Conservation (phyloP, 2,329 filamentous ascomycete genomes). For the Cyphellophora attinorum region DNA sequence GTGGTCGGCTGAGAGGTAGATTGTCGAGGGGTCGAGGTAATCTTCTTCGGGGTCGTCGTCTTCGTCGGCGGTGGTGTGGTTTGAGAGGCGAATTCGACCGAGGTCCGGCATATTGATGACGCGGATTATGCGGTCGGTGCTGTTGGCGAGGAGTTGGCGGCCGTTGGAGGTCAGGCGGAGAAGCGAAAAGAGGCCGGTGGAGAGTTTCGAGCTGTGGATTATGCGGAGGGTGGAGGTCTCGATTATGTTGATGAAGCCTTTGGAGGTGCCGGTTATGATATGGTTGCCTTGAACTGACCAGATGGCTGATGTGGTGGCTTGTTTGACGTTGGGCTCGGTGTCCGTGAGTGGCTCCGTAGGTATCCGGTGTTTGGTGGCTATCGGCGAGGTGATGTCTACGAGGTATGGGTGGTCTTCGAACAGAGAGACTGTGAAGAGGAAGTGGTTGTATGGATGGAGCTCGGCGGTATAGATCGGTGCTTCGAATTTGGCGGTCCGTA, state of each 20-base stretch:
- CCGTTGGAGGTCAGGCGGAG: conserved; percentile 78
- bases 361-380: conserved; percentile 65
- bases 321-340: conserved; percentile 72
- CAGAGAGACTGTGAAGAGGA: conserved; percentile 79
- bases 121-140: conserved; percentile 87
- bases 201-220: conserved; percentile 83
- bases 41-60: conserved; percentile 50
- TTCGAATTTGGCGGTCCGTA: conserved; percentile 81
- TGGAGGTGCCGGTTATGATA: conserved; percentile 85
- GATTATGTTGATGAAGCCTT: conserved; percentile 93
- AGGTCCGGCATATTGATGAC: conserved; percentile 83
- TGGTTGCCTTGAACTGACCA: conserved; percentile 81
- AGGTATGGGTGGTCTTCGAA: conserved; percentile 89
- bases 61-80: conserved; percentile 26
- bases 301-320: conserved; percentile 85
- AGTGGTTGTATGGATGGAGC: conserved; percentile 78
- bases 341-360: conserved; percentile 74
- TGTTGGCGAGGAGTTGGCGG: conserved; percentile 80
- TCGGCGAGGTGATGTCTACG: conserved; percentile 64
- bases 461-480: conserved; percentile 94
- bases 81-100: conserved; percentile 19
- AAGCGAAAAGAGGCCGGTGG: conserved; percentile 77
- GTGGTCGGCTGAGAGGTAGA: conserved; percentile 87
- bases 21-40: conserved; percentile 36
- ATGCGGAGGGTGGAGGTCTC: conserved; percentile 70